Evolutionary conservation across 2,329 filamentous ascomycete species (phyloP).

Genomic region (Curvularia hawaiiensis): DNA sequence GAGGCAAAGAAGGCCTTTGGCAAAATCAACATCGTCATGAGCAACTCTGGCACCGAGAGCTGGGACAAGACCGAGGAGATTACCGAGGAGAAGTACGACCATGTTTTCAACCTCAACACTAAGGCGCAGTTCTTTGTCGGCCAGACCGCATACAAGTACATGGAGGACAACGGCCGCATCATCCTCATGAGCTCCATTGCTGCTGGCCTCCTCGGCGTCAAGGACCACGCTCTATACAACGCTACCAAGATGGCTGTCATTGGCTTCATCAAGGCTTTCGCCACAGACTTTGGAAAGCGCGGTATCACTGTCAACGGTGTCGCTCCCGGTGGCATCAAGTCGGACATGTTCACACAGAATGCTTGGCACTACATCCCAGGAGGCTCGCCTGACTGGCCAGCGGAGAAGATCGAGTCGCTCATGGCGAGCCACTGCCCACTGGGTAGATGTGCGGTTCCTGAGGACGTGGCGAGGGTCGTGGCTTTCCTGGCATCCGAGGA

Average conservation of each 20-base stretch:
- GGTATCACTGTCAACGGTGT: conserved; percentile 75
- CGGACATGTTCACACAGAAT: conserved; percentile 76
- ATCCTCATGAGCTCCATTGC: conserved; percentile 78
- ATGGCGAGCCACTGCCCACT: conserved; percentile 58
- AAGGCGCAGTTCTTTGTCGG: conserved; percentile 79
- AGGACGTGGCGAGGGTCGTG: conserved; percentile 51
- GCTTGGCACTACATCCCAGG: conserved; percentile 59
- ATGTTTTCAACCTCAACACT: conserved; percentile 71
- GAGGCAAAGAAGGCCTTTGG: conserved; percentile 52
- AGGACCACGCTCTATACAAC: conserved; percentile 74
- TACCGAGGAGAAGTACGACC: conserved; percentile 72
- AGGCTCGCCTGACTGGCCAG: conserved; percentile 55
- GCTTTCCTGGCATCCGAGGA: conserved; percentile 49
- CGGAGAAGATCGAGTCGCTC: conserved; percentile 55
- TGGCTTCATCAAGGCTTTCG: conserved; percentile 73
- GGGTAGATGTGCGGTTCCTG: conserved; percentile 55
- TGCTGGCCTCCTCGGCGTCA: conserved; percentile 68
- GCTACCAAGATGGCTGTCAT: conserved; percentile 75
- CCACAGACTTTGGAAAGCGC: conserved; percentile 71
- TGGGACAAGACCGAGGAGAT: conserved; percentile 73
- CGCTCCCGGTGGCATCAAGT: conserved; percentile 74
- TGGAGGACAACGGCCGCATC: conserved; percentile 71
- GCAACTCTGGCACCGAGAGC: conserved; percentile 64
- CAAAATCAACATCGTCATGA: conserved; percentile 56
- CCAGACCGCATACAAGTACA: conserved; percentile 73